Evolutionary conservation across 169 alveolate species (phyloP).

Genomic region (Condylostoma magnum): DNA sequence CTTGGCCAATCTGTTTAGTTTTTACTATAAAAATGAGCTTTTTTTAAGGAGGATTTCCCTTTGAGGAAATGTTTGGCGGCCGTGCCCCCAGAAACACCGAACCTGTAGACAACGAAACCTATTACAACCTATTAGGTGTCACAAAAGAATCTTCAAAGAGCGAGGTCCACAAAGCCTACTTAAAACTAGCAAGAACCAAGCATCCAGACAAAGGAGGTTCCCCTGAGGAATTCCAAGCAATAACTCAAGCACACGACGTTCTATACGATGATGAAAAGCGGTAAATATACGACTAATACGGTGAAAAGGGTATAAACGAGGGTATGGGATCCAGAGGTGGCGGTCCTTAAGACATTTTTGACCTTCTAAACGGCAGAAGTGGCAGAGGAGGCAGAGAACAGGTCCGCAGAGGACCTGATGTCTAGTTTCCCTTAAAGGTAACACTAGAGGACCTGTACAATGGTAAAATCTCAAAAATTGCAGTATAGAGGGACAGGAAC

Average conservation of each 20-base stretch:
- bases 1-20: too few relatives aligned
- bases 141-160: constrained; percentile 47
- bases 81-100: background rate
- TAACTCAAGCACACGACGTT: constrained; percentile 96
- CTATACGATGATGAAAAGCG: constrained; percentile 96
- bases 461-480: constrained; percentile 65
- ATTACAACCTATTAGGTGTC: constrained; percentile 54
- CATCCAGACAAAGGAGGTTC: constrained; percentile 99
- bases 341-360: constrained; percentile 54
- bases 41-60: constrained; percentile 26
- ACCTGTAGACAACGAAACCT: constrained; percentile 49
- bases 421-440: constrained; percentile 51
- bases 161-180: constrained; percentile 95
- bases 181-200: constrained; percentile 92
- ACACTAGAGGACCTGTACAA: constrained; percentile 80
- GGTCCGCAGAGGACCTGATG: constrained; percentile 53
- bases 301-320: constrained; percentile 97
- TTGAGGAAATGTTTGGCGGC: background rate
- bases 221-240: constrained; percentile 95
- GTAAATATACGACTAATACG: constrained; percentile 94
- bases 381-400: constrained; percentile 47
- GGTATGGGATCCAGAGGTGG: constrained; percentile 82
- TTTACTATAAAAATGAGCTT: too few relatives aligned
- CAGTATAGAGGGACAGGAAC: constrained; percentile 59
- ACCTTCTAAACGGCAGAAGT: constrained; percentile 67